Evolutionary conservation across 768 basidiomycete species (phyloP).

Genomic region (Suillus spraguei): DNA sequence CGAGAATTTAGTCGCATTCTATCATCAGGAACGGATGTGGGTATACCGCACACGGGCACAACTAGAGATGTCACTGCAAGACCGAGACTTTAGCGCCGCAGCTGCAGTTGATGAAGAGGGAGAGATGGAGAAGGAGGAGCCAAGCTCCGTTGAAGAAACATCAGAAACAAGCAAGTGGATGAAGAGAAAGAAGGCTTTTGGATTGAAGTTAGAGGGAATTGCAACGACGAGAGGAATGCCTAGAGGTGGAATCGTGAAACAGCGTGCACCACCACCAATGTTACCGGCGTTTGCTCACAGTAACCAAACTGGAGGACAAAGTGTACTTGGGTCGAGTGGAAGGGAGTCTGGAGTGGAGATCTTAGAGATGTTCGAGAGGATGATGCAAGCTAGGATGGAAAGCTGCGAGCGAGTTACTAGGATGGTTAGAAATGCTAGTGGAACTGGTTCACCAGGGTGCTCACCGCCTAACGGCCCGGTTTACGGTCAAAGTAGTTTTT

Average conservation of each 20-base stretch:
- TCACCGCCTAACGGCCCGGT: conserved; percentile 1
- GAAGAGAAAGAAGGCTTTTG: conserved; percentile 62
- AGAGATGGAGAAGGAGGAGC: conserved; percentile 3
- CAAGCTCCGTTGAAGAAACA: conserved; percentile 15
- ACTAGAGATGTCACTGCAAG: conserved; percentile 50
- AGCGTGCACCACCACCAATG: conserved; percentile 32
- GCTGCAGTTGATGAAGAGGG: neutral
- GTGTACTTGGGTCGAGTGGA: conserved; percentile 32
- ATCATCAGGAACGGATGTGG: conserved; percentile 74
- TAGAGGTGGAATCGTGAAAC: conserved; percentile 31
- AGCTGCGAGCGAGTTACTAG: conserved; percentile 69
- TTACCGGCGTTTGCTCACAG: conserved; percentile 26
- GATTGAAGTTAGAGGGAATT: conserved; percentile 51
- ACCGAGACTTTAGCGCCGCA: conserved; percentile 16
- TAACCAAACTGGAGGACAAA: conserved; percentile 3
- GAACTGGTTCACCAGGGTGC: conserved; percentile 13
- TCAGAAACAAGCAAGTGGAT: conserved; percentile 44
- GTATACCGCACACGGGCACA: conserved; percentile 64
- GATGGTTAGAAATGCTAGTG: conserved; percentile 52
- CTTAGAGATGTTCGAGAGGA: conserved; percentile 67
- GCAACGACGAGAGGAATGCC: conserved; percentile 27
- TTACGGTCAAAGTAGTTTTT: conserved; percentile 8
- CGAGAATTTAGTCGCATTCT: conserved; percentile 65
- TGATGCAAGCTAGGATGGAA: conserved; percentile 77
- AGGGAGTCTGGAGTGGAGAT: conserved; percentile 51